A percentile compares a stretch with the other conserved stretches of the same genome.
These are phyloP conservation scores for Athelia psychrophila DNA, from an alignment of 1,284 basidiomycete genomes.

Conservation along the genomic window DNA sequence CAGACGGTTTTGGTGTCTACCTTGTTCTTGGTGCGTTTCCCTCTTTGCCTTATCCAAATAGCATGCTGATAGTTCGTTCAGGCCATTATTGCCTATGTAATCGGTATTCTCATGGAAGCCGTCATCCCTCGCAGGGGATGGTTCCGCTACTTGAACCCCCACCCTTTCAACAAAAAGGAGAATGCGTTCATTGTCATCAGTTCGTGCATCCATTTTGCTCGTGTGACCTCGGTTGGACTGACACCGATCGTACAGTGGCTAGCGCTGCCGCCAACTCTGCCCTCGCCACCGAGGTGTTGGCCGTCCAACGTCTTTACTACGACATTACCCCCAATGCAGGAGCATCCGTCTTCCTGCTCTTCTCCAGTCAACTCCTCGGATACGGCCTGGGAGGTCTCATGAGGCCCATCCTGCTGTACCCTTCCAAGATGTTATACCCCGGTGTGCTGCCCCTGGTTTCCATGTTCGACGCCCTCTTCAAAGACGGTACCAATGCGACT, in stretches of 20 bases:
- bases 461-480: slow-evolving; percentile 56
- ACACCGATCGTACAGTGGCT: slow-evolving; percentile 34
- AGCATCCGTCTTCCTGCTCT: slow-evolving; percentile 55
- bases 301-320: slow-evolving; percentile 57
- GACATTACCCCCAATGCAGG: slow-evolving; percentile 51
- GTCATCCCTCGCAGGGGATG: slow-evolving; percentile 45
- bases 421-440: slow-evolving; percentile 65
- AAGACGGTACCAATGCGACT: slow-evolving; percentile 40
- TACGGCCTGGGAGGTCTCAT: slow-evolving; percentile 59
- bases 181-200: slow-evolving; percentile 64
- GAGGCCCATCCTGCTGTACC: slow-evolving; percentile 55
- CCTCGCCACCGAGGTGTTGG: slow-evolving; percentile 63
- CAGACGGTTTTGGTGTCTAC: slow-evolving; percentile 50
- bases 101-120: slow-evolving; percentile 39
- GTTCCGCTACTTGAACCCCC: slow-evolving; percentile 58
- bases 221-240: not conserved
- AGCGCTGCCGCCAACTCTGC: slow-evolving; percentile 64
- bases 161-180: slow-evolving; percentile 45
- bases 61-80: too few relatives aligned
- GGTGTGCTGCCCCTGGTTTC: slow-evolving; percentile 50
- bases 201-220: not conserved
- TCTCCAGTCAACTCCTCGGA: slow-evolving; percentile 60
- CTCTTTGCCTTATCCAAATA: too few relatives aligned
- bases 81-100: slow-evolving; percentile 7
- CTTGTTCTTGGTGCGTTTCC: slow-evolving; percentile 41